A percentile compares a stretch with the other conserved stretches of the same genome.
These are phyloP conservation scores for Pseudofabraea citricarpa DNA, from an alignment of 2,329 filamentous ascomycete genomes.

Conservation along the genomic window DNA sequence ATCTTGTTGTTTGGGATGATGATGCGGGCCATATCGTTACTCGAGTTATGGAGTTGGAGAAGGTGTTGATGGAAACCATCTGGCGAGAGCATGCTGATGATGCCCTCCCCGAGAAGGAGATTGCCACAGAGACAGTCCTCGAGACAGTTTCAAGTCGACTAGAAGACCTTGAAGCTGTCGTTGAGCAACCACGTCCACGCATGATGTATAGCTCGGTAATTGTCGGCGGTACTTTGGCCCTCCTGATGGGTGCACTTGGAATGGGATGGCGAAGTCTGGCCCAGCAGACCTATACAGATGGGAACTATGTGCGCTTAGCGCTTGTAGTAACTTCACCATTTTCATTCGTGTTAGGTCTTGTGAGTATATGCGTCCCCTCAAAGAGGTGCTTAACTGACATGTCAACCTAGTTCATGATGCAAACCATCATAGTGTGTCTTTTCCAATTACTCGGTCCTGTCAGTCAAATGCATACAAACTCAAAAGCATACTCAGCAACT, in stretches of 20 bases:
- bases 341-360: slow-evolving; percentile 54
- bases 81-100: slow-evolving; percentile 46
- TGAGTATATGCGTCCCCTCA: slow-evolving; percentile 18
- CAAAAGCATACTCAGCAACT: slow-evolving; percentile 29
- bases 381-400: neutral
- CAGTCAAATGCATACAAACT: slow-evolving; percentile 38
- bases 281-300: slow-evolving; percentile 48
- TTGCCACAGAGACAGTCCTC: slow-evolving; percentile 14
- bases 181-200: slow-evolving; percentile 39
- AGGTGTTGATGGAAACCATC: slow-evolving; percentile 51
- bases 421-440: slow-evolving; percentile 43
- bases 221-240: slow-evolving; percentile 44
- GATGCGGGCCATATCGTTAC: slow-evolving; percentile 50
- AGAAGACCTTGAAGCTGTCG: slow-evolving; percentile 18
- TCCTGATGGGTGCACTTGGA: slow-evolving; percentile 50
- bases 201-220: slow-evolving; percentile 51
- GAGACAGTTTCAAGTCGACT: slow-evolving; percentile 5
- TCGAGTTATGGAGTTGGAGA: slow-evolving; percentile 47
- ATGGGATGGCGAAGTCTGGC: slow-evolving; percentile 51
- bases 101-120: slow-evolving; percentile 28
- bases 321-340: slow-evolving; percentile 47
- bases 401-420: slow-evolving; percentile 40
- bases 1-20: slow-evolving; percentile 62
- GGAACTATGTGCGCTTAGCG: slow-evolving; percentile 46
- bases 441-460: slow-evolving; percentile 48